Conservation (phyloP, 2,329 filamentous ascomycete species). For the Fusarium sp. region DNA sequence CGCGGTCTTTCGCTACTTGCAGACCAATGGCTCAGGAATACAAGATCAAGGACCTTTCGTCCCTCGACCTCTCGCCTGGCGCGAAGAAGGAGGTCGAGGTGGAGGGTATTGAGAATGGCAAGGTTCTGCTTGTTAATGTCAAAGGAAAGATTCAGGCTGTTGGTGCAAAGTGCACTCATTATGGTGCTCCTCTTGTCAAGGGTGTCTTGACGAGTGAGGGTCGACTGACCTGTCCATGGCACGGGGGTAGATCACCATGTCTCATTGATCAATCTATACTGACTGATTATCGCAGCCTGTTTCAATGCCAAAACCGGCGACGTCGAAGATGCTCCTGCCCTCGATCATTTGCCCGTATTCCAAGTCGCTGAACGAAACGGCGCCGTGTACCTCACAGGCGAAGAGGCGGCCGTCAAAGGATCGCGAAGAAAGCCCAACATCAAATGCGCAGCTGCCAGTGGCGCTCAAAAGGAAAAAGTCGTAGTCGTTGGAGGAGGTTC, state of each 20-base stretch:
- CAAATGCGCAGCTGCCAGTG: slow-evolving; percentile 66
- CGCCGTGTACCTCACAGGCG: slow-evolving; percentile 82
- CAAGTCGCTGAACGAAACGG: slow-evolving; percentile 81
- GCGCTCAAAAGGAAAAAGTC: slow-evolving; percentile 66
- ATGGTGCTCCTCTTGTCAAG: slow-evolving; percentile 86
- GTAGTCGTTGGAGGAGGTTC: slow-evolving; percentile 90
- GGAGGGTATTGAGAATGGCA: slow-evolving; percentile 84
- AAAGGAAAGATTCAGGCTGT: slow-evolving; percentile 79
- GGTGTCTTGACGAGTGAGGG: slow-evolving; percentile 85
- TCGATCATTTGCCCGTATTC: slow-evolving; percentile 86
- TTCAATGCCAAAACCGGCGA: slow-evolving; percentile 91
- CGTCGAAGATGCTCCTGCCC: slow-evolving; percentile 91
- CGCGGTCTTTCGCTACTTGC: slow-evolving; percentile 40
- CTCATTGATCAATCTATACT: background rate
- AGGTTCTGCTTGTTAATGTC: slow-evolving; percentile 84
- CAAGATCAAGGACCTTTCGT: slow-evolving; percentile 78
- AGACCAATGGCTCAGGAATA: slow-evolving; percentile 63
- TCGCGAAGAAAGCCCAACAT: slow-evolving; percentile 77
- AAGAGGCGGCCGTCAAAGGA: slow-evolving; percentile 78
- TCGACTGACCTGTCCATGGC: slow-evolving; percentile 92
- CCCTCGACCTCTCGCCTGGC: slow-evolving; percentile 76
- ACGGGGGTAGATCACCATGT: slow-evolving; percentile 72
- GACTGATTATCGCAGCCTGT: slow-evolving; percentile 68
- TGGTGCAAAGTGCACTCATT: slow-evolving; percentile 87
- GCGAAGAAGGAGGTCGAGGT: slow-evolving; percentile 91